Evolutionary conservation across 139 green algal species (phyloP).

Genomic region (Closterium sp.): DNA sequence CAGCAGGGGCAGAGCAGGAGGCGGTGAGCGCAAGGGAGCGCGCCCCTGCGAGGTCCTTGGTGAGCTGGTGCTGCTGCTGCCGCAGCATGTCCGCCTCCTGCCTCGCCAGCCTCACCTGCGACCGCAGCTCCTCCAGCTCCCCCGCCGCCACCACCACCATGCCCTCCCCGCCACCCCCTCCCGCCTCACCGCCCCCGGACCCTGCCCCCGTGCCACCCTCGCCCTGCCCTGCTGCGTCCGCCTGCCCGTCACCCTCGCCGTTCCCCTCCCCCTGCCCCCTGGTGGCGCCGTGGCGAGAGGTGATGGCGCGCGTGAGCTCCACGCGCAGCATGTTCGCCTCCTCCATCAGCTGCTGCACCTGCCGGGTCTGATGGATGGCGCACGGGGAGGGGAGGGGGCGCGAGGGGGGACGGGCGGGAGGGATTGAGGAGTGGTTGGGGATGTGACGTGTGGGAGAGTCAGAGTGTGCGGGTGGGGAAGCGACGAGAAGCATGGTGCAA

Average conservation of each 20-base stretch:
- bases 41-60: conserved; percentile 12
- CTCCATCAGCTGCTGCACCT: conserved; percentile 40
- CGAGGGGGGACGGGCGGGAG: no score
- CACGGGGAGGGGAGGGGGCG: no score
- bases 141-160: not conserved
- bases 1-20: not conserved
- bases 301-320: conserved; percentile 35
- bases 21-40: not conserved
- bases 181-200: not conserved
- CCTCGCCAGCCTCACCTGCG: conserved; percentile 24
- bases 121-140: conserved; percentile 30
- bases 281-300: not conserved
- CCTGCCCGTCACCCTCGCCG: not conserved
- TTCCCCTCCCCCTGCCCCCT: not conserved
- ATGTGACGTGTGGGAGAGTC: not conserved
- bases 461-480: not conserved
- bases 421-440: not conserved
- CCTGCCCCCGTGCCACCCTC: not conserved
- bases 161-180: not conserved
- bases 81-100: conserved; percentile 29
- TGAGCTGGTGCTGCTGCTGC: conserved; percentile 29
- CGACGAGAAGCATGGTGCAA: not conserved
- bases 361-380: conserved; percentile 26
- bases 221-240: not conserved
- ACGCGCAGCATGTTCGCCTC: conserved; percentile 37